phyloP scores from a whole-genome alignment of 139 green algal genomes.

The Ulvella scutata region DNA sequence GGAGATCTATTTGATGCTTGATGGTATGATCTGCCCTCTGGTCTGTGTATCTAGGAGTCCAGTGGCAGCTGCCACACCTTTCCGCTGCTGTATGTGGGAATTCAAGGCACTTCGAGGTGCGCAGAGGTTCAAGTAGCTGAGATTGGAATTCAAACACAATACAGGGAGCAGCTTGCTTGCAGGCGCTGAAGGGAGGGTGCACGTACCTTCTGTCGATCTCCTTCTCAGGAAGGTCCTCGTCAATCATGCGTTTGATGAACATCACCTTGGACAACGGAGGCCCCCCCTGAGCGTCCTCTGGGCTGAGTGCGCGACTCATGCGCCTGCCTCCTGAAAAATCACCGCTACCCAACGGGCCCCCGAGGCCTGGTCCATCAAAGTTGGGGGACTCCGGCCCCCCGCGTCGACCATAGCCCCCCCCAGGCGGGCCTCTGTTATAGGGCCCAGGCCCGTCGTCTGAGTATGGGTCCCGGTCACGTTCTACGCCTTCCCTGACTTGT shows the following conservation, averaged over 20 bases:
- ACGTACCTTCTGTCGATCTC: background rate
- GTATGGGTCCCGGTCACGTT: background rate
- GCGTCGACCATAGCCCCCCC: no score
- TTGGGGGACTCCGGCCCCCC: no score
- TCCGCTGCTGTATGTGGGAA: no score
- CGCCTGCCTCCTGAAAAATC: background rate
- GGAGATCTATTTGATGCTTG: no score
- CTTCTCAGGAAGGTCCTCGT: background rate
- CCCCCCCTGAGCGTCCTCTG: background rate
- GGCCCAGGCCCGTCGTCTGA: no score
- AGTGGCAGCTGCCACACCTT: no score
- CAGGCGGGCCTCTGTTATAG: no score
- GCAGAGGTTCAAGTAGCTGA: no score
- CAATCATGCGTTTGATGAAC: conserved; percentile 3
- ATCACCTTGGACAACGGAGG: background rate
- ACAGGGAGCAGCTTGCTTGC: background rate
- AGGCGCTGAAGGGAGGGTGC: background rate
- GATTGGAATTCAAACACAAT: no score
- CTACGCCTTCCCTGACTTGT: background rate
- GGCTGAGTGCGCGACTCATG: background rate
- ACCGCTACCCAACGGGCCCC: background rate
- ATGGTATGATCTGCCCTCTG: no score
- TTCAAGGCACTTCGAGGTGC: no score
- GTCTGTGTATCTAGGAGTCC: no score
- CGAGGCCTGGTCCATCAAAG: background rate